Base-by-base conservation (phyloP, 2,329 filamentous ascomycete genomes). In the Fusarium longipes region DNA sequence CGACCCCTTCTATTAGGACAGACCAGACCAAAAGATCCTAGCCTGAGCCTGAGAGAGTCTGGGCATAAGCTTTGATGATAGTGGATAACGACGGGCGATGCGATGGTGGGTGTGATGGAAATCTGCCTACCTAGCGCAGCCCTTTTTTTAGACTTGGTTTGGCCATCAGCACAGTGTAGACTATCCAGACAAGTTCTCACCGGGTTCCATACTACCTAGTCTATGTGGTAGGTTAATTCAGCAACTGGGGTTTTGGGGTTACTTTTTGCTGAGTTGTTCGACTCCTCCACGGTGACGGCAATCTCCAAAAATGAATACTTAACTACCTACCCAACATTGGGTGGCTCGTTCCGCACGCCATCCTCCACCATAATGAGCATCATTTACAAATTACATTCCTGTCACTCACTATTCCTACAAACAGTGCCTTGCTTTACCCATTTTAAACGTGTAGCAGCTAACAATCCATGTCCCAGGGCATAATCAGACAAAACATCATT, bases 51-150 rank as follows among this genome's bases (percentile, higher is more conserved):
- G 27, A 27, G 29, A n/a, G 57, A 40, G 59, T 53, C 64, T 50
- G 44, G 59, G 54, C 55, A 70, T 67, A 68, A 70, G 67, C 63
- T 70, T 65, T 63, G 52, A 39, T 49, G 52, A 39, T 49, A 49
- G 64, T 70, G 67, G 64, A 63, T 62, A 29, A 64, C 53, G 25
- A 6, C 45, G 43, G 65, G 35, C 50, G 65, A 66, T 66, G 18
- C 38, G 25, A 55, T 62, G 44, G 43, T 47, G 48, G 30, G 30
- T 56, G 55, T 64, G 64, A n/a, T n/a, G n/a, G n/a, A 50, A 47
- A 43, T 43, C 40, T 43, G 40, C 24, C 54, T 52, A 36, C 47
- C 39, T 38, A 51, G 49, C 48, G 53, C 63, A 62, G 66, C 63
- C 65, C 53, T 69, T 67, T 67, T 68, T 63, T 69, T 63, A 68